These are phyloP conservation scores for Fusarium sp. DNA, from an alignment of 2,329 filamentous ascomycete genomes.

Conservation along the genomic window DNA sequence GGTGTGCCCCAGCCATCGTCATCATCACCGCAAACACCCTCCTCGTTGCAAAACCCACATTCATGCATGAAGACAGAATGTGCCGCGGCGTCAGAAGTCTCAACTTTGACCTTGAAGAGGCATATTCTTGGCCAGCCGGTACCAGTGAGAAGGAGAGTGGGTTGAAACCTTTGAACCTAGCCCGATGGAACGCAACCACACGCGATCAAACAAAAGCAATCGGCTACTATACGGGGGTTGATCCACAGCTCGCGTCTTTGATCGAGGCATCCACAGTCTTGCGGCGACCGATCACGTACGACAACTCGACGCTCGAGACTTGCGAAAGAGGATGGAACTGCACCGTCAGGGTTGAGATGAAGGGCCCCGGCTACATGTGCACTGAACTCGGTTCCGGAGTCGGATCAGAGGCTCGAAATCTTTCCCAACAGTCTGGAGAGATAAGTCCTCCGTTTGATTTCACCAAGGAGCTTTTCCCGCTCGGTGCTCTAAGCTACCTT, in stretches of 20 bases:
- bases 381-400: conserved; percentile 1
- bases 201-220: background rate
- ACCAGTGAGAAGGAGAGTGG: background rate
- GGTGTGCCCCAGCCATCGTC: background rate
- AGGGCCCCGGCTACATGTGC: conserved; percentile 12
- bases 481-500: background rate
- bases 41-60: background rate
- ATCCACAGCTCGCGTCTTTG: background rate
- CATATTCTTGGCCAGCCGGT: background rate
- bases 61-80: background rate
- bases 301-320: background rate
- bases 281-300: background rate
- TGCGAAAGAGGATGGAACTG: conserved; percentile 1
- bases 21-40: conserved; percentile 3
- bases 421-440: background rate
- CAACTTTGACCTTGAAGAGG: conserved; percentile 9
- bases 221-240: background rate
- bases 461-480: background rate
- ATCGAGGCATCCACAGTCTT: background rate
- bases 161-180: background rate
- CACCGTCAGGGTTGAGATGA: background rate
- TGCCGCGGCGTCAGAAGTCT: conserved; percentile 6
- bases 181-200: background rate
- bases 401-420: background rate
- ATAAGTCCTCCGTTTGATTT: background rate